Evolutionary conservation across 2,329 filamentous ascomycete genomes (phyloP), one percentile per base, ranked within the genome.

Genomic region (Diatrype stigma): DNA sequence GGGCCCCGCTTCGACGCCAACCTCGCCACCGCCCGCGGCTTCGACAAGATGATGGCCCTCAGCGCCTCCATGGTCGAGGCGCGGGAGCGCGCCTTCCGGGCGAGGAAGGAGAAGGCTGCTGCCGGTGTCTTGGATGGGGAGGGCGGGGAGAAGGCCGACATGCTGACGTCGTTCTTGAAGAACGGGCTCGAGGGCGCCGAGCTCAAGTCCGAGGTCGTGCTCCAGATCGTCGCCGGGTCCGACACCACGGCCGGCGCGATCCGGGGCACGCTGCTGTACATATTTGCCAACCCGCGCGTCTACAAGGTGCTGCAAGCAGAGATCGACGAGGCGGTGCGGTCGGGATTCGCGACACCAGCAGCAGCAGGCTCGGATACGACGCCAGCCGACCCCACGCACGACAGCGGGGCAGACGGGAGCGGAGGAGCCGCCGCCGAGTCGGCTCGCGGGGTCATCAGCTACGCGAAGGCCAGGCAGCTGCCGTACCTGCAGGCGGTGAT

Each of bases 201-300:
- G 12, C 51, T 69, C 6, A 8, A 65, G 56, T 56, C 65, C 6
- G 69, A 73, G 44, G 62, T 68, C 26, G 65, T 68, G 1, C 60
- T 72, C 0, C 64, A 72, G 30, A 67, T 72, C 50, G 68, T 76
- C 2, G 81, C 80, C 0, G 81, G 81, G 1, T 78, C 79, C 0
- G 81, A 84, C 54, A 82, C 79, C 1, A 79, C 78, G 0, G 75
- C 78, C 0, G 76, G 72, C 0, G 74, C 73, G 0, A 67, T 84
- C 1, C 71, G 74, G 0, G 67, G 72, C 23, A 74, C 69, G 10
- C 6, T 80, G 28, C 70, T 78, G 23, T 74, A 74, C 57, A 59
- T 80, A 42, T 69, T 75, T n/a, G 75, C 70, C 3, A 73, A 73
- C 38, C 73, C 73, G 0, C 64, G 65, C 0, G 69, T 77, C 0